Evolutionary conservation across 2,329 filamentous ascomycete genomes (phyloP).

Genomic region (Byssothecium circinans): DNA sequence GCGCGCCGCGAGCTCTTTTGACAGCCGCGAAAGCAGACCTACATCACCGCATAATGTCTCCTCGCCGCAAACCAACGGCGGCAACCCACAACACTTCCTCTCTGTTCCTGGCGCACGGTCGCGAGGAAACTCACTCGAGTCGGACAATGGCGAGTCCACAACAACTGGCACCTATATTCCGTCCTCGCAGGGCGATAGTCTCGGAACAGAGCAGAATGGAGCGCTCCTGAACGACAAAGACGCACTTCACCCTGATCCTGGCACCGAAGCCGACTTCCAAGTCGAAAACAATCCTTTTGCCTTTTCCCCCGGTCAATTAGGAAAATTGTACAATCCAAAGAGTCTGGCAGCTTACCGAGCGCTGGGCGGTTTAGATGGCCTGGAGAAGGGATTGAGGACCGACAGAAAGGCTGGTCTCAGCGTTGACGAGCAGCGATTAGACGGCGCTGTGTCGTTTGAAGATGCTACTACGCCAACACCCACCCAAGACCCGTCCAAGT

Average conservation of each 20-base stretch:
- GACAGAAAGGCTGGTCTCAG: constrained; percentile 67
- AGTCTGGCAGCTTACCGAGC: constrained; percentile 73
- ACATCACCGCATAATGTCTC: constrained; percentile 70
- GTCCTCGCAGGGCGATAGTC: constrained; percentile 46
- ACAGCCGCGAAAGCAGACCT: constrained; percentile 64
- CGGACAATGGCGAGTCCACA: constrained; percentile 58
- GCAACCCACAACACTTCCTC: constrained; percentile 61
- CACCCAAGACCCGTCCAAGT: constrained; percentile 21
- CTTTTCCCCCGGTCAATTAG: constrained; percentile 78
- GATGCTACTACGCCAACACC: constrained; percentile 53
- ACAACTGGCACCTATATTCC: constrained; percentile 62
- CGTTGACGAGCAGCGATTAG: constrained; percentile 65
- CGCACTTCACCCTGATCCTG: constrained; percentile 74
- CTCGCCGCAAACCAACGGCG: constrained; percentile 59
- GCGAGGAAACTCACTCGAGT: constrained; percentile 68
- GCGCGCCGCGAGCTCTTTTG: constrained; percentile 62
- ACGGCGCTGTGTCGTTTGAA: constrained; percentile 69
- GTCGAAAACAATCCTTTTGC: constrained; percentile 78
- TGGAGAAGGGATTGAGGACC: constrained; percentile 73
- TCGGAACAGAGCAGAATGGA: constrained; percentile 44
- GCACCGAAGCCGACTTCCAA: constrained; percentile 73
- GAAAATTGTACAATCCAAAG: constrained; percentile 80
- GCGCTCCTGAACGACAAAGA: constrained; percentile 65
- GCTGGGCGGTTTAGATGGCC: constrained; percentile 69
- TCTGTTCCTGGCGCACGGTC: constrained; percentile 65